A percentile compares a stretch with the other conserved stretches of the same genome.
Evolutionary conservation across 345 rosid genomes (phyloP).

Genomic region (Pugionium cornutum): DNA sequence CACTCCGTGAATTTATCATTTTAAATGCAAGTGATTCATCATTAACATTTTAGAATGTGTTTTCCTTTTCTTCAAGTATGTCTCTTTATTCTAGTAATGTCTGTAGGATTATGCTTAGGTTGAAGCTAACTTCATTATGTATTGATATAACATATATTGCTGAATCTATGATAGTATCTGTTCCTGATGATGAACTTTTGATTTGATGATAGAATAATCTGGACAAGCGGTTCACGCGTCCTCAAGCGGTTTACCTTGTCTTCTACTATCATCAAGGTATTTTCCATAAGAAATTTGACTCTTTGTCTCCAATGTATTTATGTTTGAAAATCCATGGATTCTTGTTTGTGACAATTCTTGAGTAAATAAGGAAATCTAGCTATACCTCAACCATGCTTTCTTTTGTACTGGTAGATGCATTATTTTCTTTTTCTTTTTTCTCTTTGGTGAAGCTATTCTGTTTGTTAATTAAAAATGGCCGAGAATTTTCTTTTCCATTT

Average conservation of each 20-base stretch:
- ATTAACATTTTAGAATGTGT: neutral
- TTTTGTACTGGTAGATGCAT: constrained; percentile 6
- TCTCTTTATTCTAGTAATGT: neutral
- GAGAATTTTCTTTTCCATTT: neutral
- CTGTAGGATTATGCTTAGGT: constrained; percentile 10
- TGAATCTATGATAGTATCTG: constrained; percentile 16
- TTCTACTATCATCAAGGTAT: constrained; percentile 62
- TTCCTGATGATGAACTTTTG: constrained; percentile 6
- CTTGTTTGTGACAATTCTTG: neutral
- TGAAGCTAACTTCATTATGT: constrained; percentile 21
- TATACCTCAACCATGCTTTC: constrained; percentile 2
- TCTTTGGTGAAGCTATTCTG: neutral
- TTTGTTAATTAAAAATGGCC: constrained; percentile 6
- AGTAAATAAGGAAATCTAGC: neutral
- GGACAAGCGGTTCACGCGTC: constrained; percentile 70
- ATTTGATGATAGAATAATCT: constrained; percentile 52
- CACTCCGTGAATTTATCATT: constrained; percentile 1
- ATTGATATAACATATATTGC: constrained; percentile 1
- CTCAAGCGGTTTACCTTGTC: constrained; percentile 70
- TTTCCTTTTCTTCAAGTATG: constrained; percentile 3
- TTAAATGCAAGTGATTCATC: neutral
- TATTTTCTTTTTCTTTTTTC: neutral
- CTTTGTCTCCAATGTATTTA: constrained; percentile 5
- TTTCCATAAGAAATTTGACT: neutral
- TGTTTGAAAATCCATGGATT: constrained; percentile 1